Evolutionary conservation across 495 filamentous ascomycete genomes (phyloP), one percentile per base, ranked within the genome.

Genomic region (Aspergillus asperescens): DNA sequence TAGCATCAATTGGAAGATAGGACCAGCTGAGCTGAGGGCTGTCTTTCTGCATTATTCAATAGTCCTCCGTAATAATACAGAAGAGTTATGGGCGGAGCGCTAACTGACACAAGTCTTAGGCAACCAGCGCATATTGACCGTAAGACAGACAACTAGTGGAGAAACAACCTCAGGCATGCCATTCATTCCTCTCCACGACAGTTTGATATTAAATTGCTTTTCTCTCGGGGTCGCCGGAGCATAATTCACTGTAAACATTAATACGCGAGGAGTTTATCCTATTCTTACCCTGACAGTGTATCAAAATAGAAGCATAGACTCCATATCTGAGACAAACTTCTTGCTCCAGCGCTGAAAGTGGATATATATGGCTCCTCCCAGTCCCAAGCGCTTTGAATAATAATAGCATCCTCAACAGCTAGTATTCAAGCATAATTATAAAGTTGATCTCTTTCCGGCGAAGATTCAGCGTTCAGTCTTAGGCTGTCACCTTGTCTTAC

Each of bases 251-350:
- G 20, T 3, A 8, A 35, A 35, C 16, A 15, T 35, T 35, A 35
- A 16, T 35, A 35, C 32, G 32, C 4, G 32, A 35, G 32, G 16
- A 35, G 16, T n/a, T 8, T 34, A 10, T 13, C 22, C 5, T 13
- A 12, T 22, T 24, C 8, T 42, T n/a, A n/a, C n/a, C n/a, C 29
- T 12, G 29, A 10, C 29, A 31, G 29, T 31, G 29, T 31, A 31
- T 31, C 29, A 31, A 46, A 47, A 47, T 47, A 47, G 44, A 31
- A 47, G 43, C 43, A 46, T 32, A 6, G 9, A 28, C 25, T 44
- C 43, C 43, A 31, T 31, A 32, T 24, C 60, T 62, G 56, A 62
- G 60, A 62, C 60, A 62, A 46, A 28, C 35, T 42, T 58, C 60
- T 52, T 35, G 54, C 51, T 45, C 51, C 41, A 41, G 38, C 38